These are phyloP conservation scores for Misopates orontium DNA, from an alignment of 257 asterid genomes.

Conservation along the genomic window DNA sequence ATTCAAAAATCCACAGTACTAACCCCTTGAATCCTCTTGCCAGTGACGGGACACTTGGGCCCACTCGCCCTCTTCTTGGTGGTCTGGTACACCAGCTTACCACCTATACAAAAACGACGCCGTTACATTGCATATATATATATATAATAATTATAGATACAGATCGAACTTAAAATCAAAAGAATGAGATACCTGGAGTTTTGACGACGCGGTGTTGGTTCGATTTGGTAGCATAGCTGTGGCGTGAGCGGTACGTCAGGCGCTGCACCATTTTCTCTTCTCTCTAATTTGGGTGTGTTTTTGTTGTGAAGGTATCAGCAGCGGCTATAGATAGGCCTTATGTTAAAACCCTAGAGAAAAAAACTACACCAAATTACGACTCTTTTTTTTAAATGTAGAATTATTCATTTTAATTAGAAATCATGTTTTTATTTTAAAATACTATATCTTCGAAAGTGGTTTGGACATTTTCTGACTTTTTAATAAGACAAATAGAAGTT, in stretches of 20 bases:
- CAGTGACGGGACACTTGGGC: slow-evolving; percentile 85
- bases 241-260: slow-evolving; percentile 29
- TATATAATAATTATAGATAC: too few relatives aligned
- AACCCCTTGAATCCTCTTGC: slow-evolving; percentile 90
- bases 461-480: too few relatives aligned
- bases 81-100: slow-evolving; percentile 69
- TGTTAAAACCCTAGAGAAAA: too few relatives aligned
- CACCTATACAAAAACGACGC: slow-evolving; percentile 40
- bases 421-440: too few relatives aligned
- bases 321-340: too few relatives aligned
- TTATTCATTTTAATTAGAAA: too few relatives aligned
- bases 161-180: neutral
- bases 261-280: slow-evolving; percentile 30
- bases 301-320: neutral
- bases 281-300: neutral
- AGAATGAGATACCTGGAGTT: slow-evolving; percentile 24
- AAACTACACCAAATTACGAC: too few relatives aligned
- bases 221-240: slow-evolving; percentile 35
- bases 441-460: too few relatives aligned
- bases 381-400: too few relatives aligned
- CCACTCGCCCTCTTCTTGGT: slow-evolving; percentile 84
- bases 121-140: too few relatives aligned
- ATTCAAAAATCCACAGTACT: neutral
- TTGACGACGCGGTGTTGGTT: slow-evolving; percentile 31
- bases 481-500: too few relatives aligned